Evolutionary conservation across 2,329 filamentous ascomycete genomes (phyloP).

Genomic region (Phoma herbarum): DNA sequence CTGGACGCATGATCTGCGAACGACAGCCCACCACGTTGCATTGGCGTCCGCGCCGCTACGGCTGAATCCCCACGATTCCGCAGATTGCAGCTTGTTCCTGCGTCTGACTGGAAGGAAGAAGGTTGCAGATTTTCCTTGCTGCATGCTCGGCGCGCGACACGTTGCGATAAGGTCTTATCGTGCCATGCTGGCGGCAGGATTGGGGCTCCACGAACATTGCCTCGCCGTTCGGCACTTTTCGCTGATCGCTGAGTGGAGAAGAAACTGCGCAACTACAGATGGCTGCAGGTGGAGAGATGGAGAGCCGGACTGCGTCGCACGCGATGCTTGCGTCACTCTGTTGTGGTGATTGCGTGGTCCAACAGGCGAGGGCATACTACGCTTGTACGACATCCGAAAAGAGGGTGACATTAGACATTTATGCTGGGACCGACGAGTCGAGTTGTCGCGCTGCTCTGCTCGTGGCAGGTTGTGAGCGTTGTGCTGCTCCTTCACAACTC

Average conservation of each 20-base stretch:
- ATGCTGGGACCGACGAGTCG: neutral
- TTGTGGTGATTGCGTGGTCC: constrained; percentile 3
- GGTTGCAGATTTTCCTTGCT: constrained; percentile 29
- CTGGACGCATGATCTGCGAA: constrained; percentile 27
- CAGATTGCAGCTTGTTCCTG: constrained; percentile 9
- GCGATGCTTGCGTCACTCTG: constrained; percentile 31
- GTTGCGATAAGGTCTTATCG: constrained; percentile 38
- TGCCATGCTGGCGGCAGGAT: constrained; percentile 27
- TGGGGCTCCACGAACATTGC: constrained; percentile 34
- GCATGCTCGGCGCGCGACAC: constrained; percentile 31
- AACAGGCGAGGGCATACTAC: constrained; percentile 3
- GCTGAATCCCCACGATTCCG: constrained; percentile 19
- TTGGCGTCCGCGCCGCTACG: constrained; percentile 23
- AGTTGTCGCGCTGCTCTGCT: constrained; percentile 1
- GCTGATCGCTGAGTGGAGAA: constrained; percentile 29
- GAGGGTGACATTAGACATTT: neutral
- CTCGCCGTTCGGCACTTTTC: constrained; percentile 31
- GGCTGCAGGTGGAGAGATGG: constrained; percentile 22
- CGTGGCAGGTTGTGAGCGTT: constrained; percentile 6
- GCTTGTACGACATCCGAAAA: constrained; percentile 6
- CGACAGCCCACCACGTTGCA: constrained; percentile 32
- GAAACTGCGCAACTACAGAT: constrained; percentile 29
- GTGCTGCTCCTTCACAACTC: constrained; percentile 16
- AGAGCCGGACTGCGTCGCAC: constrained; percentile 19
- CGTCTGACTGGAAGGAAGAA: constrained; percentile 25